These are phyloP conservation scores for Apiospora phragmitis DNA, from an alignment of 2,329 filamentous ascomycete species.

Conservation along the genomic window DNA sequence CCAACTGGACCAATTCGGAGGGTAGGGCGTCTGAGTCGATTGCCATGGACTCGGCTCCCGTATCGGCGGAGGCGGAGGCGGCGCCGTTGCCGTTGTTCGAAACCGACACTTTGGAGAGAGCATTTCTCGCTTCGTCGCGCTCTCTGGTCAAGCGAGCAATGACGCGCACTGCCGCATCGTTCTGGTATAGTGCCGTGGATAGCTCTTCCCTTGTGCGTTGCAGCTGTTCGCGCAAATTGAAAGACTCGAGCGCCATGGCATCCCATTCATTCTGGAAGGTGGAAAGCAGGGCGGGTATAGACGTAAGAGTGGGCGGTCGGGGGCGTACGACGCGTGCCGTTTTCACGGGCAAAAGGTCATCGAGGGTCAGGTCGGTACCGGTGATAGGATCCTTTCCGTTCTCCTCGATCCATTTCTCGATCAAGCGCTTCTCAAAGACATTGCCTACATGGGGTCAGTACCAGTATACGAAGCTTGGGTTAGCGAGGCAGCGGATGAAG, in stretches of 20 bases:
- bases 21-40: constrained; percentile 80
- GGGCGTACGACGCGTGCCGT: constrained; percentile 81
- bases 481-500: constrained; percentile 5
- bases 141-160: constrained; percentile 90
- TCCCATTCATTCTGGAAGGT: constrained; percentile 99
- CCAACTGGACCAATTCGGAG: constrained; percentile 66
- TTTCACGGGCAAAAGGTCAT: constrained; percentile 88
- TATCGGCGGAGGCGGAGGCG: constrained; percentile 56
- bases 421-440: constrained; percentile 92
- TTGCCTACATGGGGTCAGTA: constrained; percentile 58
- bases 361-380: constrained; percentile 77
- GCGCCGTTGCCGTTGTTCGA: constrained; percentile 58
- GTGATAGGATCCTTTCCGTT: constrained; percentile 91
- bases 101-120: constrained; percentile 82
- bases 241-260: constrained; percentile 85
- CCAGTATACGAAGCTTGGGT: not conserved
- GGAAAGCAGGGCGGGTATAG: constrained; percentile 89
- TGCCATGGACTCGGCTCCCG: constrained; percentile 84
- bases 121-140: constrained; percentile 87
- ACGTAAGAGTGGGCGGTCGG: constrained; percentile 89
- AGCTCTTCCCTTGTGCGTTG: constrained; percentile 90
- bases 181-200: constrained; percentile 90
- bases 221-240: constrained; percentile 86
- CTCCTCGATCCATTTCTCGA: constrained; percentile 92
- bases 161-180: constrained; percentile 94